These are phyloP conservation scores for Ilyonectria destructans DNA, from an alignment of 2,329 filamentous ascomycete species.

Conservation along the genomic window DNA sequence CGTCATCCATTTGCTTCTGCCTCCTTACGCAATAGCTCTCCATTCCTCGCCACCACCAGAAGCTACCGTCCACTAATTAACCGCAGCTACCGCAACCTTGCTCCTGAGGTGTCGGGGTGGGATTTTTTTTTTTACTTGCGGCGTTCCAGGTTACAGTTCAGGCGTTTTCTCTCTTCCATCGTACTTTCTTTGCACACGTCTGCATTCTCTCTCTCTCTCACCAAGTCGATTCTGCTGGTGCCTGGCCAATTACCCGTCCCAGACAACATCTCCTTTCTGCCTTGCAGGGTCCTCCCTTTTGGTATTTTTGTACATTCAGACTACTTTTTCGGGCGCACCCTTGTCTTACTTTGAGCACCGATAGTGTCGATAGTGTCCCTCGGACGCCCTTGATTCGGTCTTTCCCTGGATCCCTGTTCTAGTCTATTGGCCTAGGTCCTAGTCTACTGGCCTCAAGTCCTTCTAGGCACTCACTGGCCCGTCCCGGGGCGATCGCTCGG, in stretches of 20 bases:
- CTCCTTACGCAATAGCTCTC: background rate
- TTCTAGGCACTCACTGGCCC: background rate
- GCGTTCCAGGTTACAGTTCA: background rate
- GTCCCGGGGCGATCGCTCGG: constrained; percentile 30
- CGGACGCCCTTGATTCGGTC: constrained; percentile 4
- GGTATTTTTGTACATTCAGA: constrained; percentile 12
- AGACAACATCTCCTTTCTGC: background rate
- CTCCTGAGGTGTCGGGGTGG: background rate
- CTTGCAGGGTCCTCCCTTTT: background rate
- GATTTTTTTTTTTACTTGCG: too few relatives aligned
- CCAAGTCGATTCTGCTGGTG: background rate
- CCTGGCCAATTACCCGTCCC: constrained; percentile 4
- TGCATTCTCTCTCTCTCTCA: constrained; percentile 3
- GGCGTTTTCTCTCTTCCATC: background rate
- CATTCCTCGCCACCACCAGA: background rate
- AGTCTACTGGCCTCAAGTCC: constrained; percentile 11
- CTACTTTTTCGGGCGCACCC: constrained; percentile 9
- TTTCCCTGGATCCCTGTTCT: background rate
- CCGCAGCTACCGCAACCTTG: constrained; percentile 1
- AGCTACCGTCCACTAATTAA: background rate
- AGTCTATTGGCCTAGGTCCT: constrained; percentile 9
- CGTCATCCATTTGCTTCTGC: background rate
- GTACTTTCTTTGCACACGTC: constrained; percentile 2
- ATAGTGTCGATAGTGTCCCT: constrained; percentile 12
- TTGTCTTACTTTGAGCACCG: constrained; percentile 13